Evolutionary conservation across 495 filamentous ascomycete species (phyloP).

Genomic region (Tetracladium marchalianum): DNA sequence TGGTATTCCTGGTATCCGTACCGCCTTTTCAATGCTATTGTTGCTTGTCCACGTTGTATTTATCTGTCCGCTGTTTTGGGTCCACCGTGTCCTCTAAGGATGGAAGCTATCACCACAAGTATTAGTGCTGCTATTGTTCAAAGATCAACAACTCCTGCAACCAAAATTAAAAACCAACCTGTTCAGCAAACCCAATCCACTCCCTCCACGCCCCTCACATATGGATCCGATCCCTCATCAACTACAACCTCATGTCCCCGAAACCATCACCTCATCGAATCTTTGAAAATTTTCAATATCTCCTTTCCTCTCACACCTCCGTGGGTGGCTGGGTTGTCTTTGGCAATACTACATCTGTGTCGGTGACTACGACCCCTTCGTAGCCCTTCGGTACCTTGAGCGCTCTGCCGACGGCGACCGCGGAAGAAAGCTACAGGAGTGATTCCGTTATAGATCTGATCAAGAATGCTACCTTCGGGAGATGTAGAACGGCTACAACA

Average conservation of each 20-base stretch:
- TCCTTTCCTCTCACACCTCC: constrained; percentile 29
- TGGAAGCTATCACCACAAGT: constrained; percentile 14
- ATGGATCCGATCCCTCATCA: constrained; percentile 40
- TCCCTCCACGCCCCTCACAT: constrained; percentile 62
- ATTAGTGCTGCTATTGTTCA: not conserved
- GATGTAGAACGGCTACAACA: constrained; percentile 14
- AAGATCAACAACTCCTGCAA: not conserved
- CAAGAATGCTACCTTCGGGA: not conserved
- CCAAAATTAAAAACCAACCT: constrained; percentile 9
- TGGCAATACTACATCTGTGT: constrained; percentile 14
- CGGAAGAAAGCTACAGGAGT: constrained; percentile 59
- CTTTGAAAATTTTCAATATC: constrained; percentile 64
- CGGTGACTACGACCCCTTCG: constrained; percentile 42
- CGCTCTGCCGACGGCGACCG: constrained; percentile 57
- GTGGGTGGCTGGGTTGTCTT: constrained; percentile 4
- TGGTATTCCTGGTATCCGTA: constrained; percentile 5
- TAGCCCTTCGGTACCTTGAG: constrained; percentile 68
- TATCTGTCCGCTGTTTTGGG: no score
- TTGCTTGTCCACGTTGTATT: no score
- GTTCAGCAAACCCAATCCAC: constrained; percentile 70
- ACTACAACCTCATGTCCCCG: constrained; percentile 62
- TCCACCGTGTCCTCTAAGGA: constrained; percentile 1
- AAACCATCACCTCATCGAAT: constrained; percentile 69
- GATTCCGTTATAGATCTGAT: not conserved
- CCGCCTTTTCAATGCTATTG: not conserved